Base-by-base conservation (phyloP, 2,329 filamentous ascomycete species). In the Verticillium albo-atrum region DNA sequence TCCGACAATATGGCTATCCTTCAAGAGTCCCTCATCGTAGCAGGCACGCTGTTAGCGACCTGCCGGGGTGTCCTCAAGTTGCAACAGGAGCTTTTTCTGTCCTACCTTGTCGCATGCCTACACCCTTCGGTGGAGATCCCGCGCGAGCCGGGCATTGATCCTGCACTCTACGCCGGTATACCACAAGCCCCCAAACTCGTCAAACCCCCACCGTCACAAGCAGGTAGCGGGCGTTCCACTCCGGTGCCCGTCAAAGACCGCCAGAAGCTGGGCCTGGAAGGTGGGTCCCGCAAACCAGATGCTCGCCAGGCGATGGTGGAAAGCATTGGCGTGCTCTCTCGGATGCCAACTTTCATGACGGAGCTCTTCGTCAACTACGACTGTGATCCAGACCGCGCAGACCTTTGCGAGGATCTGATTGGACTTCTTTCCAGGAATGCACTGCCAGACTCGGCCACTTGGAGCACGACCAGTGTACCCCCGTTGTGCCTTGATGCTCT, bases 311-410 rank as follows among this genome's bases (percentile, higher is more conserved):
- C 95, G 32, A 99, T 99, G 95, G 92, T 99, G 4, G 95, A 99
- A 76, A 96, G 91, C 67, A 89, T 99, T 52, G 93, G 94, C 35
- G 92, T 94, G 58, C 79, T 99, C 61, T 91, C 92, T 37, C 85
- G 96, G 50, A 97, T 99, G 80, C 92, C 95, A 1, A 93, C 88
- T 50, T 99, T 96, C 70, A 92, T 98, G 86, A 87, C 90, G 12
- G 96, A 99, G 73, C 82, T 99, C 7, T 99, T 97, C 71, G 87
- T 98, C 74, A 99, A 99, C 74, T 99, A 98, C 71, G 95, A 99
- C 73, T 99, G 94, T 69, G 93, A 98, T 69, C 88, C 92, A 57
- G 91, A 99, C 70, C 86, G 93, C 55, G 89, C 88, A 56, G 95
- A 99, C 75, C 78, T 99, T 5, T 99, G 95, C 69, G 91, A 97